Evolutionary conservation across 1,139 yeast genomes (phyloP), one percentile per base, ranked within the genome.

Genomic region (Yamadazyma aaseri): DNA sequence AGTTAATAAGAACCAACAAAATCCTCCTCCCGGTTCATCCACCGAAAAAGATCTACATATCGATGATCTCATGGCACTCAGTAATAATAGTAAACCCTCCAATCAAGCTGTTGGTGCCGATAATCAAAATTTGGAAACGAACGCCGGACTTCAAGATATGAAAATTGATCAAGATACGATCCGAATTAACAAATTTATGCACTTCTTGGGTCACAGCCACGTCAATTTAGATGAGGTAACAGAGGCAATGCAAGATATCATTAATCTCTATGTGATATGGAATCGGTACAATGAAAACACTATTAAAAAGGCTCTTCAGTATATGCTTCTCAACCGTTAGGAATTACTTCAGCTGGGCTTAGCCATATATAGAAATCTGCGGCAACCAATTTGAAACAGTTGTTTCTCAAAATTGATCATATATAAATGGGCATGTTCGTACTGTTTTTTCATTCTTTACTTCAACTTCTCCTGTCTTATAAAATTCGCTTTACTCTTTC

Each of bases 251-350:
- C 96, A 89, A 53, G 96, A 87, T 47, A 64, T 87, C 55, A 69
- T 89, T 32, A 78, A 84, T 6, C 60, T 89, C 3, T 89, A 89
- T 54, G 90, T 84, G 32, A 71, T 79, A 9, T 89, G 97, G 97
- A 90, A 85, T 46, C 58, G 78, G 17, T 89, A 85, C 51, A 89
- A 85, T 50, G 97, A 89, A 53, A 56, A 49, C 20, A 50, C 46
- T 13, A 69, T 68, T 26, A 65, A 65, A 37, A 64, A 65, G 44
- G 63, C 73, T 3, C 47, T 71, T 24, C 75, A 66, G 45, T 45
- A 53, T 35, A 68, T 70, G 75, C 46, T 71, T 17, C 44, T 67
- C 29, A 60, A 57, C 34, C 47, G 71, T 21, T 61, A 37, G 28
- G n/a, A n/a, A n/a, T n/a, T n/a, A n/a, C 13, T 15, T 6, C 12